Evolutionary conservation across 1,284 basidiomycete species (phyloP), one percentile per base, ranked within the genome.

Genomic region (Takashimella tepidaria): DNA sequence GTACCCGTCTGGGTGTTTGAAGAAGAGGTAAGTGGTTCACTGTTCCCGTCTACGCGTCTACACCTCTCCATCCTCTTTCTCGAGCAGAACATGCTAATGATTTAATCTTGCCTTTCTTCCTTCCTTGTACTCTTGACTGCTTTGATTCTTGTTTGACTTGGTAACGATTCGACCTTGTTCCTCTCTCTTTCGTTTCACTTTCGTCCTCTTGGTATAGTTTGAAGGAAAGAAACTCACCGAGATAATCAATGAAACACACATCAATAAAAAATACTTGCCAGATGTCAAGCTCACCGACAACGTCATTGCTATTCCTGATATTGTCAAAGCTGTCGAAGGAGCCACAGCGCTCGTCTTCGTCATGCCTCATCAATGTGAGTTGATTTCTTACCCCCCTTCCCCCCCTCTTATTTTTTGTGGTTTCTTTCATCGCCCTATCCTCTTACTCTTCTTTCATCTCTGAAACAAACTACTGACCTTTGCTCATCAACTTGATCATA

Each of bases 311-410:
- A 69, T 79, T 11, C 77, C 80, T 2, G 77, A 79, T 55, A 60
- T 81, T 1, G 62, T 69, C 10, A 76, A 81, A 54, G 76, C 80
- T 1, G 74, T 79, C 49, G 68, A 79, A 50, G 80, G 68, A 22
- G 81, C 81, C 2, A 81, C 80, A 2, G 76, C 79, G 3, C 63
- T 83, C 31, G 76, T 83, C 45, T 82, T 83, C 57, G 82, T 83
- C 37, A 69, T 80, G 53, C 82, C 81, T 41, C 81, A 83, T 64
- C 78, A 80, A 62, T 76, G 76, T 77, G 25, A 63, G 79, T 64
- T 50, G 3, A n/a, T n/a, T n/a, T n/a, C n/a, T 11, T 21, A 47
- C n/a, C n/a, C n/a, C n/a, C n/a, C n/a, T n/a, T n/a, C n/a, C n/a
- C n/a, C n/a, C n/a, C n/a, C n/a, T 43, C 24, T 25, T 5, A 20